Evolutionary conservation across 2,329 filamentous ascomycete genomes (phyloP).

Genomic region (Aspergillus eucalypticola): DNA sequence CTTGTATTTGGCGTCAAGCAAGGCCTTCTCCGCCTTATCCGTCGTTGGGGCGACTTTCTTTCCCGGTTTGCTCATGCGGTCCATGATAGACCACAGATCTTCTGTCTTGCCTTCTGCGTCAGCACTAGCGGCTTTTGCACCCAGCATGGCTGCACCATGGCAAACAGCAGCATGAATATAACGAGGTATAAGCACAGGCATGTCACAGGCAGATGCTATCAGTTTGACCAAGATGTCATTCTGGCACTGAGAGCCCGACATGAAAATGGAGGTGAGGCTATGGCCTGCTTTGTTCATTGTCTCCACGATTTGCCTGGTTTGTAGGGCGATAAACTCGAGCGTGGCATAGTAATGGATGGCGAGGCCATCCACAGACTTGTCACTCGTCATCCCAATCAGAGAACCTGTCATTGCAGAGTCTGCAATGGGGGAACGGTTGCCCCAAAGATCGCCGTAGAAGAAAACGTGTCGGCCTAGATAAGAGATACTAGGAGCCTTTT

Average conservation of each 20-base stretch:
- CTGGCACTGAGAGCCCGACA: slow-evolving; percentile 97
- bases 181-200: slow-evolving; percentile 89
- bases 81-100: slow-evolving; percentile 94
- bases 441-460: slow-evolving; percentile 97
- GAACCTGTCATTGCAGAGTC: slow-evolving; percentile 91
- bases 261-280: slow-evolving; percentile 89
- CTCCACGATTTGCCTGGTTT: slow-evolving; percentile 93
- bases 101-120: slow-evolving; percentile 76
- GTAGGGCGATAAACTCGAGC: slow-evolving; percentile 97
- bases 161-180: slow-evolving; percentile 96
- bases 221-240: slow-evolving; percentile 90
- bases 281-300: slow-evolving; percentile 91
- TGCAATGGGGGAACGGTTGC: slow-evolving; percentile 90
- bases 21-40: slow-evolving; percentile 71
- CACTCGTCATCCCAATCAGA: slow-evolving; percentile 80
- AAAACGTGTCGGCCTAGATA: slow-evolving; percentile 93
- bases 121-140: slow-evolving; percentile 91
- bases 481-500: slow-evolving; percentile 72
- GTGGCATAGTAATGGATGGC: slow-evolving; percentile 92
- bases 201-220: slow-evolving; percentile 83
- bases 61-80: slow-evolving; percentile 92
- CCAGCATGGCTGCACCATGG: slow-evolving; percentile 97
- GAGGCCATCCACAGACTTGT: slow-evolving; percentile 83
- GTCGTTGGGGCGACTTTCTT: slow-evolving; percentile 75
- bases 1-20: slow-evolving; percentile 87